Base-by-base conservation (phyloP, 257 asterid genomes). In the Jacaranda copaia region DNA sequence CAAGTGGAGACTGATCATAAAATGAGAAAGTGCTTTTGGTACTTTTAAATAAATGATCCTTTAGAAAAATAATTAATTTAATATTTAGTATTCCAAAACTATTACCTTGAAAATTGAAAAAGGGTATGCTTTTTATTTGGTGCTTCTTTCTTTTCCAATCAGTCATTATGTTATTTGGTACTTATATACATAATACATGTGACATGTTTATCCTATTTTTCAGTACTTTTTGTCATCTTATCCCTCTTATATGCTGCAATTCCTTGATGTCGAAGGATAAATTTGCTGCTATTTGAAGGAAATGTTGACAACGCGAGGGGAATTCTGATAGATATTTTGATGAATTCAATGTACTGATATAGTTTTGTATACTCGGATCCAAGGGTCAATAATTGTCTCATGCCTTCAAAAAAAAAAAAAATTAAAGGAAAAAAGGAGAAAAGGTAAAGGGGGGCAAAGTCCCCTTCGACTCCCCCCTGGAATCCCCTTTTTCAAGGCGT, bases 271-370 rank as follows among this genome's bases (percentile, higher is more conserved):
- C 4, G 4, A 76, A 72, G 68, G 10, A 72, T 61, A 45, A 35
- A 49, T 68, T 82, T 76, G 80, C 82, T 75, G 70, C 77, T 40
- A 36, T 5, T 59, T 51, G 74, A 83, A 83, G 86, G 56, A 72
- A 83, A 79, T 67, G 77, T 49, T 71, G 73, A 60, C 74, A 58
- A 70, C 57, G 57, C 13, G 75, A 59, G 14, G 78, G 42, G 38
- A 64, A 36, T 68, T 62, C 65, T 46, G 67, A 71, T 36, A 19
- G 25, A 55, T 74, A 20, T 16, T 46, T 52, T 68, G 63, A 18
- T 20, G 52, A 49, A 70, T 71, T 67, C 64, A 58, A 65, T 49
- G 74, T 64, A 40, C 53, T 71, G 55, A 36, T 20, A 39, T 65
- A 46, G 15, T 70, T 10, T 15, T 18, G 32, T 64, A 64, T 38